Conservation (phyloP, 305 asterid genomes). For the Rubia balearica region DNA sequence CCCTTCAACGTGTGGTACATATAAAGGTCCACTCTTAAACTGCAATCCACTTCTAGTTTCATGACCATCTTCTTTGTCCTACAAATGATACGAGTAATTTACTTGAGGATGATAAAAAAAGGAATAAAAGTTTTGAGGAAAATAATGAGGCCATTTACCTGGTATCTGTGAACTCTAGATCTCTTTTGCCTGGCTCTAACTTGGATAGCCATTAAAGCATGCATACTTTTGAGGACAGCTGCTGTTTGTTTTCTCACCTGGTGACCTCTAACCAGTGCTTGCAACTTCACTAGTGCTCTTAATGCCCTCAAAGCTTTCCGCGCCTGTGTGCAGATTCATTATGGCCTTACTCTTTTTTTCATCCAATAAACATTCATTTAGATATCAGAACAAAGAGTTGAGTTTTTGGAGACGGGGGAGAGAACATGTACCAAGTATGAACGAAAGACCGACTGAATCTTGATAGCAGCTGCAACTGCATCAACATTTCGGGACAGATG, state of each 20-base stretch:
- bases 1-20: constrained; percentile 22
- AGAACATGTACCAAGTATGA: constrained; percentile 46
- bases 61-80: constrained; percentile 31
- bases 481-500: neutral
- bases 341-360: neutral
- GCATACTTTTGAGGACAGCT: constrained; percentile 44
- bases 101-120: too few relatives aligned
- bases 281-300: constrained; percentile 65
- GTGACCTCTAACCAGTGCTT: constrained; percentile 74
- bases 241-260: constrained; percentile 57
- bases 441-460: constrained; percentile 60
- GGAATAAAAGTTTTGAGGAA: too few relatives aligned
- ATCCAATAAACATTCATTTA: neutral
- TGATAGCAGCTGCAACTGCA: constrained; percentile 51
- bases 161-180: constrained; percentile 19
- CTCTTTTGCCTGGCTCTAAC: constrained; percentile 60
- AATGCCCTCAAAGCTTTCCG: constrained; percentile 63
- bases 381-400: neutral
- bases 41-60: constrained; percentile 26
- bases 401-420: neutral
- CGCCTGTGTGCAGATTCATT: constrained; percentile 38
- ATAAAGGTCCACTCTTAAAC: constrained; percentile 34
- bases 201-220: constrained; percentile 60
- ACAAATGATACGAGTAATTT: constrained; percentile 6
- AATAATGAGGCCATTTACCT: constrained; percentile 22